A percentile compares a stretch with the other conserved stretches of the same genome.
These are phyloP conservation scores for Biscogniauxia marginata DNA, from an alignment of 2,329 filamentous ascomycete genomes.

Conservation along the genomic window DNA sequence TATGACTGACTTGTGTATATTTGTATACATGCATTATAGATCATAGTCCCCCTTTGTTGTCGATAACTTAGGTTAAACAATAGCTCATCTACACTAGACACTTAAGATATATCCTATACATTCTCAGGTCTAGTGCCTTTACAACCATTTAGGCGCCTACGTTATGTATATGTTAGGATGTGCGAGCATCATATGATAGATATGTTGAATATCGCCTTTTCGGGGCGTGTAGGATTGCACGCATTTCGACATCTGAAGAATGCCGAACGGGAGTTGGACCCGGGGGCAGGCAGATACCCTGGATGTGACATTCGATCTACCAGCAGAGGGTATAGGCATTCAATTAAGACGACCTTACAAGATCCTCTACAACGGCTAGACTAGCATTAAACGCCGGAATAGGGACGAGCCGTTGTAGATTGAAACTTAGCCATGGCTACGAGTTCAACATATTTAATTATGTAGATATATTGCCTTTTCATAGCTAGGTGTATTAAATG, in stretches of 20 bases:
- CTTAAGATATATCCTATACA: not conserved
- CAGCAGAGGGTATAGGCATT: not conserved
- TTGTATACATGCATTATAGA: not conserved
- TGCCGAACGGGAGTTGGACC: not conserved
- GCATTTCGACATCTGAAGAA: not conserved
- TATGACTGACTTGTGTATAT: not conserved
- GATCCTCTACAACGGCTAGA: slow-evolving; percentile 11
- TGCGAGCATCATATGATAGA: not conserved
- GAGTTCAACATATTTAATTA: too few species aligned
- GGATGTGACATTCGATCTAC: not conserved
- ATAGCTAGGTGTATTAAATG: too few species aligned
- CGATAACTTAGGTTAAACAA: not conserved
- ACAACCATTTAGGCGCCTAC: not conserved
- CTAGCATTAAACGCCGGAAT: slow-evolving; percentile 20
- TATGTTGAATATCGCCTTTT: not conserved
- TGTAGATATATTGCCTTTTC: too few species aligned
- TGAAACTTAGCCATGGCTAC: not conserved
- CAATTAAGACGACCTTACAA: slow-evolving; percentile 14
- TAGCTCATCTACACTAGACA: not conserved
- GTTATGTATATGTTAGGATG: not conserved
- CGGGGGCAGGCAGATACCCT: not conserved
- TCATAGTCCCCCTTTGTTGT: not conserved
- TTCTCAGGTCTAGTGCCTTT: not conserved
- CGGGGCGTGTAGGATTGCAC: not conserved
- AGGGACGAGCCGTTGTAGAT: slow-evolving; percentile 18